Evolutionary conservation across 2,329 filamentous ascomycete genomes (phyloP).

Genomic region (Paraconiothyrium brasiliense): DNA sequence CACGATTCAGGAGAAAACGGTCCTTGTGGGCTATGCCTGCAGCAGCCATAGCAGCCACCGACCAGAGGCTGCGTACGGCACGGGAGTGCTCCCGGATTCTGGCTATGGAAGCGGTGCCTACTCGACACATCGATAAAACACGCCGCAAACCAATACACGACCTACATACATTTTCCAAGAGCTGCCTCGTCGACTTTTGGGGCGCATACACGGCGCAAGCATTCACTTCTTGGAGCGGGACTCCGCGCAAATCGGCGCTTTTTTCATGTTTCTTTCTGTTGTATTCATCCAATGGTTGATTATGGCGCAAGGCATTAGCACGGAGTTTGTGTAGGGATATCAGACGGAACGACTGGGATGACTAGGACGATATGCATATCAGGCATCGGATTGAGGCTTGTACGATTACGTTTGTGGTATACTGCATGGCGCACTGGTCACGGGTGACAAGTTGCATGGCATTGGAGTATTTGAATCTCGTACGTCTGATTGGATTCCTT

Average conservation of each 20-base stretch:
- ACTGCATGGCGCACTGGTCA: slow-evolving; percentile 30
- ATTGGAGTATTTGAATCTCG: slow-evolving; percentile 19
- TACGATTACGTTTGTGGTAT: slow-evolving; percentile 35
- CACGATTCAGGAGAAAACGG: slow-evolving; percentile 74
- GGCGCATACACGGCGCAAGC: slow-evolving; percentile 8
- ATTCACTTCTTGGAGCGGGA: slow-evolving; percentile 38
- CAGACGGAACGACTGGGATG: slow-evolving; percentile 23
- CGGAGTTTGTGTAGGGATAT: slow-evolving; percentile 36
- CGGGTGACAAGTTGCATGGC: slow-evolving; percentile 26
- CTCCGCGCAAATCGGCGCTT: slow-evolving; percentile 24
- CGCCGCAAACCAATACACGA: slow-evolving; percentile 9
- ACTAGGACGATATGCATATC: slow-evolving; percentile 26
- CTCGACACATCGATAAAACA: slow-evolving; percentile 23
- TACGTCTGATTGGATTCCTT: not conserved
- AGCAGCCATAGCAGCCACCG: slow-evolving; percentile 59
- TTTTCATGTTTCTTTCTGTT: slow-evolving; percentile 19
- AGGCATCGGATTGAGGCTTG: slow-evolving; percentile 25
- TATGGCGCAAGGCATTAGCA: slow-evolving; percentile 30
- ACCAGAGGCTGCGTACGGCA: slow-evolving; percentile 28
- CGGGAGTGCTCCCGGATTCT: slow-evolving; percentile 38
- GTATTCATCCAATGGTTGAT: slow-evolving; percentile 11
- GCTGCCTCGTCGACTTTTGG: slow-evolving; percentile 4
- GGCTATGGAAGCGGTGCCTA: slow-evolving; percentile 42
- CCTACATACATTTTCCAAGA: not conserved
- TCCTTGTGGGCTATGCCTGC: slow-evolving; percentile 86